These are phyloP conservation scores for Brassica hybrid DNA, from an alignment of 441 rosid genomes.

Conservation along the genomic window DNA sequence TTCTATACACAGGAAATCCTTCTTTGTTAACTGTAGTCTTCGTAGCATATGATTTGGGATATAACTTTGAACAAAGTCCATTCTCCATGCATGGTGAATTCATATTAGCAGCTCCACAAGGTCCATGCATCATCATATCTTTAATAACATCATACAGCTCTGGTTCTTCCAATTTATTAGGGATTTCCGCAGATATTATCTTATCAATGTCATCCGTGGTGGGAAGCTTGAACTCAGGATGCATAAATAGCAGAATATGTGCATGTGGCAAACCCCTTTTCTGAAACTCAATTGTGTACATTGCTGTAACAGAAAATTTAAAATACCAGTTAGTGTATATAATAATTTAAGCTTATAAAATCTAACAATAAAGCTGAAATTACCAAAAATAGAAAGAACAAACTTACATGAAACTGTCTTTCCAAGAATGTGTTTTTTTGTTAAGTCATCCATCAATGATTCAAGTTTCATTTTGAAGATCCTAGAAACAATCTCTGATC, in stretches of 20 bases:
- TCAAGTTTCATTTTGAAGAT: not conserved
- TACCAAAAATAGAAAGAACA: too few relatives aligned
- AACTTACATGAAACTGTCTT: not conserved
- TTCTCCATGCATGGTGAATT: too few relatives aligned
- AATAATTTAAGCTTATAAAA: too few relatives aligned
- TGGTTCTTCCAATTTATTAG: not conserved
- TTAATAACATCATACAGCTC: not conserved
- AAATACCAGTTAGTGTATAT: too few relatives aligned
- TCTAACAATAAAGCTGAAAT: too few relatives aligned
- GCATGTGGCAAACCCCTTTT: too few relatives aligned
- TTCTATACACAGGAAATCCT: not conserved
- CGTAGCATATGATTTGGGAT: not conserved
- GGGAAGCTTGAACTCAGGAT: not conserved
- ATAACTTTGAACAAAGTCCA: not conserved
- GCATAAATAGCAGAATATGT: too few relatives aligned
- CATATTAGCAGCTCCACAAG: not conserved
- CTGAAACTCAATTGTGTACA: too few relatives aligned
- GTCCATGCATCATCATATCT: not conserved
- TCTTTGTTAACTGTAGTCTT: not conserved
- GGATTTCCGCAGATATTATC: not conserved
- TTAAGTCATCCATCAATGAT: not conserved
- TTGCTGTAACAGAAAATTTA: too few relatives aligned
- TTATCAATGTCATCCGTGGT: not conserved
- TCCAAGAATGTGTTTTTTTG: not conserved
- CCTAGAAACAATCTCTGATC: not conserved